phyloP scores from a whole-genome alignment of 306 rosid genomes.

The Carpinus viminea region DNA sequence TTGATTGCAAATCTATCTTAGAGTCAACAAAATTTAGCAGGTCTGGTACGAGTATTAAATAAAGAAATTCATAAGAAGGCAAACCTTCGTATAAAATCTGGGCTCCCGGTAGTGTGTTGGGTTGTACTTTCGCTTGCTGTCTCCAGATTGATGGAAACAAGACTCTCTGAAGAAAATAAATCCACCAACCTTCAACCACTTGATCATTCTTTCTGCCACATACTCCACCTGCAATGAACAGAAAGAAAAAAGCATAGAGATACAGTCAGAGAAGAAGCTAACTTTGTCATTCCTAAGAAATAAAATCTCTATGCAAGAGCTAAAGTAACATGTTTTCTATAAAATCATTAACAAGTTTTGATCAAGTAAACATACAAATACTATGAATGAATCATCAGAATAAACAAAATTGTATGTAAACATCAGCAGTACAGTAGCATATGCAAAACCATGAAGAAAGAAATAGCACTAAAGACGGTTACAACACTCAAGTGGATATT shows the following conservation, averaged over 20 bases:
- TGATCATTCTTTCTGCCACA: slow-evolving; percentile 75
- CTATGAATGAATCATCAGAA: not conserved
- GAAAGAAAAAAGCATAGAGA: slow-evolving; percentile 3
- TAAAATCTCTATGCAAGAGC: not conserved
- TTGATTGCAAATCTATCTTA: not conserved
- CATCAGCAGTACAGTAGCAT: not conserved
- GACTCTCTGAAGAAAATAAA: slow-evolving; percentile 88
- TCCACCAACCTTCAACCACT: slow-evolving; percentile 89
- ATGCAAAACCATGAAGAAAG: not conserved
- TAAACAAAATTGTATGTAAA: not conserved
- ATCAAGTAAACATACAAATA: not conserved
- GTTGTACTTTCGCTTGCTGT: slow-evolving; percentile 83
- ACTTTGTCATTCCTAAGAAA: not conserved
- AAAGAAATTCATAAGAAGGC: slow-evolving; percentile 16
- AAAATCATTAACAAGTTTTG: not conserved
- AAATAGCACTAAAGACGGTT: not conserved
- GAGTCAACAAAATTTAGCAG: not conserved
- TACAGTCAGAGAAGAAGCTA: not conserved
- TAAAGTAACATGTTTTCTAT: not conserved
- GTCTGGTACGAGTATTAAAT: not conserved
- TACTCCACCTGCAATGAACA: slow-evolving; percentile 56
- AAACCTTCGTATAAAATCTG: slow-evolving; percentile 87
- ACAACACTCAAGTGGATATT: not conserved
- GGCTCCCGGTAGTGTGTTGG: slow-evolving; percentile 98
- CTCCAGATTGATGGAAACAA: slow-evolving; percentile 98